A percentile compares a stretch with the other conserved stretches of the same genome.
Evolutionary conservation across 345 rosid genomes (phyloP).

Genomic region (Isatis tinctoria): DNA sequence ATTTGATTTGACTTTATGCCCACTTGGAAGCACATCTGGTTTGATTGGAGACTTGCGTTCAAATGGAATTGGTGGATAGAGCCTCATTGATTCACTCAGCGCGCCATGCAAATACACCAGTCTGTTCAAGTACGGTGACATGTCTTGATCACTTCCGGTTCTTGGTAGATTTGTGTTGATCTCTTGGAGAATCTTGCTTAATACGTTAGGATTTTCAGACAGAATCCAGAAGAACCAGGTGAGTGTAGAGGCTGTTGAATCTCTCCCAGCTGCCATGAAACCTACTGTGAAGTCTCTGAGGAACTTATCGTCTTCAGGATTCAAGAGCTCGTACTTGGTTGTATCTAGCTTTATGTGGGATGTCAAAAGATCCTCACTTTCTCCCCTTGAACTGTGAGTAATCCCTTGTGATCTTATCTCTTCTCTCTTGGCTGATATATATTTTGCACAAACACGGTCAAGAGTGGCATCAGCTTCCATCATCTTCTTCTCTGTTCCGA

Average conservation of each 20-base stretch:
- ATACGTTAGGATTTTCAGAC: background rate
- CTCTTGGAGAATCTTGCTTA: too few relatives aligned
- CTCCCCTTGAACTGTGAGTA: background rate
- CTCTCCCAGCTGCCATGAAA: background rate
- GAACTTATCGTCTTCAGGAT: background rate
- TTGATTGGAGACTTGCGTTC: background rate
- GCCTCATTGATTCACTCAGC: background rate
- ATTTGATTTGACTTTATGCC: background rate
- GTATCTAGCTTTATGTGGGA: background rate
- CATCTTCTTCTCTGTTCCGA: background rate
- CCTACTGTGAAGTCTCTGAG: background rate
- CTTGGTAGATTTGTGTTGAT: too few relatives aligned
- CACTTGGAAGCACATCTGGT: slow-evolving; percentile 4
- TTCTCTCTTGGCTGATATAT: background rate
- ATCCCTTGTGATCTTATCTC: background rate
- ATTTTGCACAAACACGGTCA: background rate
- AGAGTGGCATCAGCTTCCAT: background rate
- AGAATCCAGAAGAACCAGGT: slow-evolving; percentile 11
- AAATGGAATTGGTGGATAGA: background rate
- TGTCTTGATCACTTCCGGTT: too few relatives aligned
- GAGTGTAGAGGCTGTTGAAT: background rate
- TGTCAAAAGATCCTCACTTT: background rate
- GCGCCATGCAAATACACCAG: background rate
- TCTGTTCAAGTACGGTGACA: background rate
- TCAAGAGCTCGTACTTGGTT: too few relatives aligned